A percentile compares a stretch with the other conserved stretches of the same genome.
These are phyloP conservation scores for Colletotrichum navitas DNA, from an alignment of 2,329 filamentous ascomycete genomes.

Conservation along the genomic window DNA sequence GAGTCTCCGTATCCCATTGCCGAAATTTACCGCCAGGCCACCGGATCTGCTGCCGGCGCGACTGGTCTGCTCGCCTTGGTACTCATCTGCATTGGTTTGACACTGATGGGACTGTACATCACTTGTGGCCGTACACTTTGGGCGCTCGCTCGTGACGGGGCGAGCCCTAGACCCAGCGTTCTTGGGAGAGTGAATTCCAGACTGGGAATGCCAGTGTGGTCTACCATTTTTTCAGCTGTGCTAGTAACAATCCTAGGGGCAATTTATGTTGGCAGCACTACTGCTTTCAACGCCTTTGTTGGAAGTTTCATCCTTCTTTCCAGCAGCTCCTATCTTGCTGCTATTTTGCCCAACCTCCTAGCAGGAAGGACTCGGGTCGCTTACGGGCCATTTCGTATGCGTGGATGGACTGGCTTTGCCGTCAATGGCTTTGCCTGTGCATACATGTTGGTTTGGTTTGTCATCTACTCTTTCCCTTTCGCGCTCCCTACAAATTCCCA, in stretches of 20 bases:
- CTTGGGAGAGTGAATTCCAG: conserved; percentile 49
- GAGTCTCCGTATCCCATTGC: conserved; percentile 71
- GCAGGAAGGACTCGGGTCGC: conserved; percentile 52
- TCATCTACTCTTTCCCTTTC: conserved; percentile 73
- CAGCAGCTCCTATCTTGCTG: conserved; percentile 69
- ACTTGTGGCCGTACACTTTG: conserved; percentile 56
- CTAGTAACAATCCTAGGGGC: conserved; percentile 67
- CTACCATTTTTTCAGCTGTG: conserved; percentile 62
- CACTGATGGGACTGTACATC: conserved; percentile 53
- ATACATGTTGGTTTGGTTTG: conserved; percentile 71
- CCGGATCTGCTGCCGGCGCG: conserved; percentile 62
- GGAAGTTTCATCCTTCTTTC: conserved; percentile 59
- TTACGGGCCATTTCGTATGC: conserved; percentile 71
- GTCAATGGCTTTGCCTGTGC: conserved; percentile 65
- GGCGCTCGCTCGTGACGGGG: conserved; percentile 57
- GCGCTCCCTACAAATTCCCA: conserved; percentile 57
- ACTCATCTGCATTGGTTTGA: conserved; percentile 54
- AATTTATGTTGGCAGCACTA: conserved; percentile 75
- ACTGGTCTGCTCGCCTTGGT: conserved; percentile 62
- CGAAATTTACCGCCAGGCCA: conserved; percentile 74
- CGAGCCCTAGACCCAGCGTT: conserved; percentile 49
- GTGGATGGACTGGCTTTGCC: conserved; percentile 58
- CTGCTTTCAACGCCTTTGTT: conserved; percentile 76
- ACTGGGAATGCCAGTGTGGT: conserved; percentile 54
- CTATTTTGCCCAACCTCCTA: conserved; percentile 70